Percentiles rank a stretch among this genome's conserved stretches.
These are phyloP conservation scores for Staphylotrichum longicolle DNA, from an alignment of 495 filamentous ascomycete species.

Conservation along the genomic window DNA sequence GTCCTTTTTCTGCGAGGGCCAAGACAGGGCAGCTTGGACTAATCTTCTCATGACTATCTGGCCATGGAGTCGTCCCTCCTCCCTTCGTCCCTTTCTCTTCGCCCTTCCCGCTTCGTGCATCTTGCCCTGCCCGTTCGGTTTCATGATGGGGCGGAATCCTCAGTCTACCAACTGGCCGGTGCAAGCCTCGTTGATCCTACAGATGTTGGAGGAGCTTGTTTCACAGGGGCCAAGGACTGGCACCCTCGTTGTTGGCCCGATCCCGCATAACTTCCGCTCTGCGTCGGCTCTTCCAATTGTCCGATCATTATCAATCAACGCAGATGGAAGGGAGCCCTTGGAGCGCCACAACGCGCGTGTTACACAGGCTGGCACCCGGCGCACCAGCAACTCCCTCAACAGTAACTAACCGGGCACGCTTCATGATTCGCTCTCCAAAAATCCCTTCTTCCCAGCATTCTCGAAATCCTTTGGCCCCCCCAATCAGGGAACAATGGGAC, in stretches of 20 bases:
- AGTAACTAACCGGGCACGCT: slow-evolving; percentile 5
- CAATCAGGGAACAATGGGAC: background rate
- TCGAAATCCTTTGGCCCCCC: slow-evolving; percentile 3
- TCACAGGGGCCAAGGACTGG: too few relatives aligned
- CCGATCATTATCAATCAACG: background rate
- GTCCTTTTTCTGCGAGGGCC: too few relatives aligned
- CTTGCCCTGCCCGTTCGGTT: background rate
- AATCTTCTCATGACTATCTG: too few relatives aligned
- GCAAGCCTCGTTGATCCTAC: background rate
- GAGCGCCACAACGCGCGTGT: background rate
- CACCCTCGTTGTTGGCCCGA: too few relatives aligned
- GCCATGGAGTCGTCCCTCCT: too few relatives aligned
- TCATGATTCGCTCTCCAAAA: slow-evolving; percentile 3
- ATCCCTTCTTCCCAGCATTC: background rate
- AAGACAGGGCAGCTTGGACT: too few relatives aligned
- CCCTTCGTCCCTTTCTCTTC: too few relatives aligned
- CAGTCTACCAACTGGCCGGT: background rate
- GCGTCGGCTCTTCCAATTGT: background rate
- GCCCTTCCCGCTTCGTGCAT: background rate
- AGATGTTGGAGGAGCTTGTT: background rate
- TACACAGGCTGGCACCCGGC: background rate
- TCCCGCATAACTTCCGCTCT: background rate
- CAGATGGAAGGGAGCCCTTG: background rate
- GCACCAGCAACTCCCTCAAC: background rate
- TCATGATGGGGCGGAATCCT: background rate